phyloP scores from a whole-genome alignment of 345 rosid species.

The Rhodomyrtus tomentosa region DNA sequence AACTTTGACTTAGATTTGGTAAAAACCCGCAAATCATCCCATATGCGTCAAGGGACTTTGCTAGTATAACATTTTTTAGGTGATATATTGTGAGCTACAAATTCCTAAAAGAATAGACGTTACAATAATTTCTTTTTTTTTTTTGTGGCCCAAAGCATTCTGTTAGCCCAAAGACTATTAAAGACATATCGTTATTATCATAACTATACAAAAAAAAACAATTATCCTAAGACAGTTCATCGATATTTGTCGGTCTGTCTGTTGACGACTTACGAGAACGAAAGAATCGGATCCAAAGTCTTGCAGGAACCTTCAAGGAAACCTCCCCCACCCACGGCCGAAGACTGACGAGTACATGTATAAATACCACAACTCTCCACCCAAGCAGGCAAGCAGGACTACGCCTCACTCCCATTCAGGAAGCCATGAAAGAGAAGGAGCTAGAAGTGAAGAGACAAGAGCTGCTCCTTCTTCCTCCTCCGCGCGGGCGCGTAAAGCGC shows the following conservation, averaged over 20 bases:
- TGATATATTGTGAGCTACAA: too few relatives aligned
- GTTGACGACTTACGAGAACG: not conserved
- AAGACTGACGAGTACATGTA: not conserved
- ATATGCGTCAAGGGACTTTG: not conserved
- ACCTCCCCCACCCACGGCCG: not conserved
- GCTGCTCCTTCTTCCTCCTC: not conserved
- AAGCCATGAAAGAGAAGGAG: not conserved
- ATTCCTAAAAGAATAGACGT: too few relatives aligned
- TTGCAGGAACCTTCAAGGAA: not conserved
- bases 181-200: too few relatives aligned
- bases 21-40: not conserved
- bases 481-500: not conserved
- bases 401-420: not conserved
- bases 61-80: too few relatives aligned
- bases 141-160: too few relatives aligned
- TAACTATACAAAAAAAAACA: too few relatives aligned
- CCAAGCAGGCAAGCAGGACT: not conserved
- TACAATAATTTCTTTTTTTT: too few relatives aligned
- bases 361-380: not conserved
- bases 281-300: too few relatives aligned
- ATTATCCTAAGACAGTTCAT: too few relatives aligned
- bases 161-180: too few relatives aligned
- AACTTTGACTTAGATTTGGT: not conserved
- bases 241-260: too few relatives aligned
- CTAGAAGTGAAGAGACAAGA: not conserved